Evolutionary conservation across 2,329 filamentous ascomycete genomes (phyloP).

Genomic region (Trichoderma hamatum): DNA sequence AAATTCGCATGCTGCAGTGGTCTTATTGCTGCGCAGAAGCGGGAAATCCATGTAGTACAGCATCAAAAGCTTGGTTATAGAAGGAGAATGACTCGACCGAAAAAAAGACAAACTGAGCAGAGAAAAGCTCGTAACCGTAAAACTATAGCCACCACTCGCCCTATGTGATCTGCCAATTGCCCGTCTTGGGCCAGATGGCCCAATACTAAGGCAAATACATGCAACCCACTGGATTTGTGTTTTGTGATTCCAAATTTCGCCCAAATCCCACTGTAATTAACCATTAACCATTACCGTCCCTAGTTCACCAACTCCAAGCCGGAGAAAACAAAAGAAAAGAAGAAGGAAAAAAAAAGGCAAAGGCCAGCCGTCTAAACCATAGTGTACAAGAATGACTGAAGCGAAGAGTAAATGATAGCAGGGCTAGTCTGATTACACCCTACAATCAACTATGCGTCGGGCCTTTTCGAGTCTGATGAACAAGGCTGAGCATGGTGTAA

Average conservation of each 20-base stretch:
- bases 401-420: background rate
- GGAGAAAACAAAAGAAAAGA: background rate
- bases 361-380: conserved; percentile 25
- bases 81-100: conserved; percentile 14
- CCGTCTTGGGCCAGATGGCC: background rate
- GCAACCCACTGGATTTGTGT: conserved; percentile 9
- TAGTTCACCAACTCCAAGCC: conserved; percentile 23
- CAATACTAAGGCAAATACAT: conserved; percentile 10
- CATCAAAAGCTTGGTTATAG: conserved; percentile 9
- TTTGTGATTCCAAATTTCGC: conserved; percentile 4
- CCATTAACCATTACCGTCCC: conserved; percentile 18
- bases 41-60: conserved; percentile 13
- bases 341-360: conserved; percentile 1
- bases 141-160: conserved; percentile 10
- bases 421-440: conserved; percentile 1
- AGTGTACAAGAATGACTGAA: conserved; percentile 21
- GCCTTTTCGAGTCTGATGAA: background rate
- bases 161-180: conserved; percentile 8
- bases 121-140: conserved; percentile 4
- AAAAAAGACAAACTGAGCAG: conserved; percentile 7
- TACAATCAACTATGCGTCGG: background rate
- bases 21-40: conserved; percentile 15
- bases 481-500: conserved; percentile 25
- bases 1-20: conserved; percentile 25
- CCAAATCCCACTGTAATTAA: conserved; percentile 13